These are phyloP conservation scores for Pythium aphanidermatum DNA, from an alignment of 352 stramenopile species.

Conservation along the genomic window DNA sequence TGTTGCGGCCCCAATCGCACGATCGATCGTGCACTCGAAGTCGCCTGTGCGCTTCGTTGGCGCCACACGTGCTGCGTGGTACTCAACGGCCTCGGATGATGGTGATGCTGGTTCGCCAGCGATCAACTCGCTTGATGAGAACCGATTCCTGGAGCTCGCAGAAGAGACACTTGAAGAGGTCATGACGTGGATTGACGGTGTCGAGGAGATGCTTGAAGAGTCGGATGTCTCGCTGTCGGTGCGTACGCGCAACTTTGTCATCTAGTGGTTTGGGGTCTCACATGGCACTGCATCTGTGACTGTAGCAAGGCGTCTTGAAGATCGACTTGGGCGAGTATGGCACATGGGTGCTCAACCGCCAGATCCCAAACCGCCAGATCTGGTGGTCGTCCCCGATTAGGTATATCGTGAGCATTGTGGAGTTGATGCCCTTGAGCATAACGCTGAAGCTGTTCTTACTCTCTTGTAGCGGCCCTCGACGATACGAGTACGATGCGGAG, in stretches of 20 bases:
- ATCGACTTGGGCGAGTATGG: constrained; percentile 91
- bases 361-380: constrained; percentile 96
- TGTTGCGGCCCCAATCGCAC: neutral
- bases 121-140: constrained; percentile 43
- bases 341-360: constrained; percentile 97
- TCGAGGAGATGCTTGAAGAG: constrained; percentile 84
- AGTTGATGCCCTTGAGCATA: neutral
- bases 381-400: constrained; percentile 97
- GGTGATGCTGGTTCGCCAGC: neutral
- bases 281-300: neutral
- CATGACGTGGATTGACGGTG: constrained; percentile 70
- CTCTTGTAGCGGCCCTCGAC: constrained; percentile 70
- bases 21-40: neutral
- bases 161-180: constrained; percentile 71
- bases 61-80: too few species aligned
- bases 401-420: constrained; percentile 16
- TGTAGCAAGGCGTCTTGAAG: constrained; percentile 94
- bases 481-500: constrained; percentile 81
- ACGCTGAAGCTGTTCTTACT: too few species aligned
- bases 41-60: neutral
- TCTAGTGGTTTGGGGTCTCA: neutral
- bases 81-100: constrained; percentile 1
- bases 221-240: constrained; percentile 77
- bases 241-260: neutral
- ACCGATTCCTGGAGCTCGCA: constrained; percentile 74